These are phyloP conservation scores for Candida ulmi DNA, from an alignment of 805 yeast genomes.

Conservation along the genomic window DNA sequence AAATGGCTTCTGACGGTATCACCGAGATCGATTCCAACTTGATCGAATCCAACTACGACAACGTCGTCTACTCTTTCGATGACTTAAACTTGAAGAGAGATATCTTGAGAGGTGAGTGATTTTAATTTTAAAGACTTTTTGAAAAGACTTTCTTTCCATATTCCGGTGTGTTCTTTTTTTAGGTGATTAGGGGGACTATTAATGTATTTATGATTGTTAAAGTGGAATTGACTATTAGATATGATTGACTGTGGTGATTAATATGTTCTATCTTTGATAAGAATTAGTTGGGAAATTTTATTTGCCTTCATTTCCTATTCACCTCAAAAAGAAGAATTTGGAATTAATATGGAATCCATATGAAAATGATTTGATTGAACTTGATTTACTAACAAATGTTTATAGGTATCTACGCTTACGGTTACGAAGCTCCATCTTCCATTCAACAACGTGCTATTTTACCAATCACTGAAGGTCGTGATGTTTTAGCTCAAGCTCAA, in stretches of 20 bases:
- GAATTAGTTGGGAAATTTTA: no score
- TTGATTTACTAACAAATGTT: constrained; percentile 9
- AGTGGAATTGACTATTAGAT: no score
- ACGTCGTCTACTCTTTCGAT: constrained; percentile 73
- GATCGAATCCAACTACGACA: constrained; percentile 95
- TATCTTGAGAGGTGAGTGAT: constrained; percentile 38
- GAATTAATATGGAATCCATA: not conserved
- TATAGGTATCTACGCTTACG: constrained; percentile 72
- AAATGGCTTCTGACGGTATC: constrained; percentile 54
- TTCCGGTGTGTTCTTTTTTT: no score
- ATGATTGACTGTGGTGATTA: no score
- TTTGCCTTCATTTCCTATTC: no score
- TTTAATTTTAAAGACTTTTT: no score
- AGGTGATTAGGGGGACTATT: no score
- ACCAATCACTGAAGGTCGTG: constrained; percentile 93
- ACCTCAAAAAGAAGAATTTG: not conserved
- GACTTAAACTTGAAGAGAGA: constrained; percentile 71
- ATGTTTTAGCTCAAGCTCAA: constrained; percentile 97
- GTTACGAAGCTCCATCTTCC: constrained; percentile 95
- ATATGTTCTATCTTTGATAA: no score
- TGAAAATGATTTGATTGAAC: no score
- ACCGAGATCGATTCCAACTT: constrained; percentile 75
- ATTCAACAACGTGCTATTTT: constrained; percentile 97
- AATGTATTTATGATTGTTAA: no score
- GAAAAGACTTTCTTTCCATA: not conserved